Conservation (phyloP, 2,329 filamentous ascomycete genomes). For the Cryphonectria parasitica region DNA sequence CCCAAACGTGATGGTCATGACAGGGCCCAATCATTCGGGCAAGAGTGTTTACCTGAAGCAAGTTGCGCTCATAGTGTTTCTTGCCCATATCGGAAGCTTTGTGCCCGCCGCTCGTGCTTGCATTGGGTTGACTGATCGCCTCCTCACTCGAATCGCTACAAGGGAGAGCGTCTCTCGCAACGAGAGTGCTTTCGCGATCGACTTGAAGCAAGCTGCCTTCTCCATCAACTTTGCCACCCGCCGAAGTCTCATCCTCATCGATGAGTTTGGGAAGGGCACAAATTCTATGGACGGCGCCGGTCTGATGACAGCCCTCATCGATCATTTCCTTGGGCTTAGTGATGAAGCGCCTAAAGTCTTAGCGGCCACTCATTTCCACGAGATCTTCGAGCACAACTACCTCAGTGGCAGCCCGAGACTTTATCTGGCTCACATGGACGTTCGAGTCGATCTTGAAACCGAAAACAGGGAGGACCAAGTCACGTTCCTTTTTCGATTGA, state of each 20-base stretch:
- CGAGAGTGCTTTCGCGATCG: conserved; percentile 71
- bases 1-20: conserved; percentile 78
- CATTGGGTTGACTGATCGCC: conserved; percentile 90
- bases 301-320: conserved; percentile 59
- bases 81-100: conserved; percentile 91
- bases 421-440: conserved; percentile 72
- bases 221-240: conserved; percentile 74
- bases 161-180: conserved; percentile 63
- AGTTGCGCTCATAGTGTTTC: conserved; percentile 84
- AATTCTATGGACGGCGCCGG: conserved; percentile 61
- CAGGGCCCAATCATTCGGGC: conserved; percentile 94
- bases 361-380: conserved; percentile 67
- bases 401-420: conserved; percentile 56
- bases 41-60: conserved; percentile 98
- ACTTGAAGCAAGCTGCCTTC: conserved; percentile 84
- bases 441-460: conserved; percentile 60
- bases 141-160: conserved; percentile 83
- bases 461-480: conserved; percentile 63
- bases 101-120: conserved; percentile 78
- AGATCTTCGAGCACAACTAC: conserved; percentile 70
- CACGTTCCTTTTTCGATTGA: conserved; percentile 74
- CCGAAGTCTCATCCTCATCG: conserved; percentile 82
- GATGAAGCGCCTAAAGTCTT: conserved; percentile 58
- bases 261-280: conserved; percentile 82
- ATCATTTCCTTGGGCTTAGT: conserved; percentile 56